Evolutionary conservation across 139 green algal species (phyloP).

Genomic region (Chlorella sp.): DNA sequence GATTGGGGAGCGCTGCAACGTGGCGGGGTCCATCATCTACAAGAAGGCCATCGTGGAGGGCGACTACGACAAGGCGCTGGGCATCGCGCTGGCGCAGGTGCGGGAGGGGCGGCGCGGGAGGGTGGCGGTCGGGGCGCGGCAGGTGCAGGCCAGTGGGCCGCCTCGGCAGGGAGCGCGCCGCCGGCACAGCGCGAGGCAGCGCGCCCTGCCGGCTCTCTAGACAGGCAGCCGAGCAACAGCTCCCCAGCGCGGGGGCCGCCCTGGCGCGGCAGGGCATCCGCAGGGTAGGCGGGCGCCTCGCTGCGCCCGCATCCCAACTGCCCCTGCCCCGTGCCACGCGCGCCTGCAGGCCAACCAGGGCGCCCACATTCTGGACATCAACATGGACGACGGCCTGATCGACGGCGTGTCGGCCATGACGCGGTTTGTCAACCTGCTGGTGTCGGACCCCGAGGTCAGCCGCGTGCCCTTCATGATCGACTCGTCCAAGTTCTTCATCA

Average conservation of each 20-base stretch:
- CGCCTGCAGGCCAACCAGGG: conserved; percentile 66
- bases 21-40: conserved; percentile 93
- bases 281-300: too few relatives aligned
- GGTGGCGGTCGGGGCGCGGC: too few relatives aligned
- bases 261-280: too few relatives aligned
- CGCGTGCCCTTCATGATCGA: conserved; percentile 99
- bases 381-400: conserved; percentile 98
- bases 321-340: too few relatives aligned
- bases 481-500: conserved; percentile 95
- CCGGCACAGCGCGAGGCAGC: too few relatives aligned
- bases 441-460: conserved; percentile 93
- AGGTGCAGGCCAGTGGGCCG: too few relatives aligned
- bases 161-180: too few relatives aligned
- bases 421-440: conserved; percentile 95
- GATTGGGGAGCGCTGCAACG: conserved; percentile 98
- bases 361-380: conserved; percentile 97
- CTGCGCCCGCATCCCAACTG: too few relatives aligned
- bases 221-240: too few relatives aligned
- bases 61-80: conserved; percentile 94
- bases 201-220: too few relatives aligned
- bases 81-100: conserved; percentile 92
- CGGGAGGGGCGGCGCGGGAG: too few relatives aligned
- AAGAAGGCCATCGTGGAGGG: conserved; percentile 97
- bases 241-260: too few relatives aligned
- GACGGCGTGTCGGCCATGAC: conserved; percentile 95